These are phyloP conservation scores for Tarenaya hassleriana DNA, from an alignment of 345 rosid species.

Conservation along the genomic window DNA sequence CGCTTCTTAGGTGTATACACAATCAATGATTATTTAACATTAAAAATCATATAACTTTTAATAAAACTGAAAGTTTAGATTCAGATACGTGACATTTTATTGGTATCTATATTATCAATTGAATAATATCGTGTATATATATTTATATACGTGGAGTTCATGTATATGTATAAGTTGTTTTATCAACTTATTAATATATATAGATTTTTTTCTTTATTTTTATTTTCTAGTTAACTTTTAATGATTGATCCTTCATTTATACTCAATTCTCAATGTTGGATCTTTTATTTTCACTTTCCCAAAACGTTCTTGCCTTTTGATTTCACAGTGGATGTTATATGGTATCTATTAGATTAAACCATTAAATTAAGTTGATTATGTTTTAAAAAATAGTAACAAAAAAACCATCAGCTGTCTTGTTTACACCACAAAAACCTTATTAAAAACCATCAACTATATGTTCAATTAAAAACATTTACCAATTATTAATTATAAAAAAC, in stretches of 20 bases:
- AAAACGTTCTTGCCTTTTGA: constrained; percentile 6
- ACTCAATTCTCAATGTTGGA: constrained; percentile 12
- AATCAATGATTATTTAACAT: background rate
- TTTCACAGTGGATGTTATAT: background rate
- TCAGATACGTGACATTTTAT: constrained; percentile 1
- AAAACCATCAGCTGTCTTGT: no score
- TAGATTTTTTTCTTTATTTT: background rate
- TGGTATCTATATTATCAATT: background rate
- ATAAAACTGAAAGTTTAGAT: no score
- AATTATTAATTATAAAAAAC: no score
- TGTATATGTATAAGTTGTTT: no score
- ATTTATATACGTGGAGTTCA: constrained; percentile 4
- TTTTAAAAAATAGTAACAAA: no score
- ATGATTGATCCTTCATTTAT: constrained; percentile 18
- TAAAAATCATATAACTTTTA: no score
- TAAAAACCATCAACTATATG: no score
- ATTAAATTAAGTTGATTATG: no score
- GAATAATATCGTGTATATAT: background rate
- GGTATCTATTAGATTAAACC: no score
- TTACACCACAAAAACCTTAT: no score
- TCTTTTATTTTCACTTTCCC: no score
- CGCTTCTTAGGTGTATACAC: background rate
- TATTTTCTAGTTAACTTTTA: constrained; percentile 1
- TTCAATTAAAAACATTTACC: no score
- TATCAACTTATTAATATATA: constrained; percentile 4